Evolutionary conservation across 306 rosid genomes (phyloP), one percentile per base, ranked within the genome.

Genomic region (Begonia peltatifolia): DNA sequence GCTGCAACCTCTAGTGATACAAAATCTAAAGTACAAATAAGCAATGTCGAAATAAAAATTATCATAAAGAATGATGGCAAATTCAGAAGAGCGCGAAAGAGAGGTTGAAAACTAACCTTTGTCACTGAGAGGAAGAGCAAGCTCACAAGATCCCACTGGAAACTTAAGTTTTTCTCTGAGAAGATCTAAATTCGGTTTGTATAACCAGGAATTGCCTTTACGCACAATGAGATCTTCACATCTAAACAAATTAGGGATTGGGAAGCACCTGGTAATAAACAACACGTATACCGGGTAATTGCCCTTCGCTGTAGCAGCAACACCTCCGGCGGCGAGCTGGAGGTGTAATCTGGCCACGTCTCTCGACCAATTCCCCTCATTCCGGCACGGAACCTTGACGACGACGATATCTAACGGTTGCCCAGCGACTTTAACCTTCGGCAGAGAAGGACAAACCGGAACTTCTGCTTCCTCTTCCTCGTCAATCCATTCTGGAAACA

Each of bases 401-500:
- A 74, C 78, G 10, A 90, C 68, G 70, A 90, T 79, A 63, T 86
- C 80, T 17, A 90, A 81, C 57, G 87, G 63, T 52, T 54, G 76
- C 17, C 95, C 82, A 0, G 90, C 73, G 50, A 80, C 42, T 59
- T 63, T 60, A 12, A 83, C 68, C 71, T 72, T 79, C 3, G 97
- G 94, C 7, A 90, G 68, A 54, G 85, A 67, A 30, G 97, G 94
- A 46, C 97, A 90, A 42, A 75, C 55, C 2, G 97, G 97, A 44
- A 85, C 80, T 46, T 69, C 84, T 10, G 81, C 67, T 61, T 80
- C 95, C 42, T 90, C 97, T 74, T 83, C 94, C 64, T 90, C 97
- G 10, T 90, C 97, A 52, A 90, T 90, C 97, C 97, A 90, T 79
- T 90, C 97, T 0, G 94, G 97, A 56, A 78, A 90, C 13, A 90